These are phyloP conservation scores for Coniochaeta sp. DNA, from an alignment of 2,329 filamentous ascomycete genomes.

Conservation along the genomic window DNA sequence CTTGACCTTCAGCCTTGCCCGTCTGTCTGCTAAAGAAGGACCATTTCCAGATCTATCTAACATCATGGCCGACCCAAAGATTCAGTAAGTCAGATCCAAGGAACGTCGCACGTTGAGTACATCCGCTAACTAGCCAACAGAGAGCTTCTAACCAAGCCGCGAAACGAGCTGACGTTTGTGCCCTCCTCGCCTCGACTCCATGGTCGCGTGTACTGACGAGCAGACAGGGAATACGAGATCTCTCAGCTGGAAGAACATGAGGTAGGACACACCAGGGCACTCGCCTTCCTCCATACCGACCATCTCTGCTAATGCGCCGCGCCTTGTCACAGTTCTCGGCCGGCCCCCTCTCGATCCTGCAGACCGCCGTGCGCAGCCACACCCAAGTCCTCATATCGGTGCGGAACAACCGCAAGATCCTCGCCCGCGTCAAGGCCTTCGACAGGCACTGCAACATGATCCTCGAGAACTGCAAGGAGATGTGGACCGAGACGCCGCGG, in stretches of 20 bases:
- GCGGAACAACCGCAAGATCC: conserved; percentile 96
- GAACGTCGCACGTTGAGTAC: background rate
- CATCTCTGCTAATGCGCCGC: background rate
- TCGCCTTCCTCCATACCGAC: background rate
- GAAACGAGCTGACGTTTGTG: conserved; percentile 83
- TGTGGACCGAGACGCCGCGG: conserved; percentile 95
- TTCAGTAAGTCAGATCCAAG: conserved; percentile 11
- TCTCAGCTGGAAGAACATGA: conserved; percentile 58
- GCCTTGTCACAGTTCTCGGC: background rate
- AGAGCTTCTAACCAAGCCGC: conserved; percentile 83
- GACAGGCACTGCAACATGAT: conserved; percentile 97
- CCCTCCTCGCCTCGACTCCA: conserved; percentile 9
- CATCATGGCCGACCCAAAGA: conserved; percentile 22
- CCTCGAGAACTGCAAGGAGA: conserved; percentile 62
- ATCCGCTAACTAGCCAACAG: conserved; percentile 33
- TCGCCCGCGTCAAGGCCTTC: conserved; percentile 96
- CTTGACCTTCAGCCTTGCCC: background rate
- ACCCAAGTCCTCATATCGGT: conserved; percentile 95
- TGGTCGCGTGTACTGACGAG: conserved; percentile 5
- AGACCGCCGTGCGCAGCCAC: conserved; percentile 91
- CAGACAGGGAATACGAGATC: conserved; percentile 77
- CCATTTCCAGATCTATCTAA: background rate
- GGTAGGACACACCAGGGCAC: conserved; percentile 26
- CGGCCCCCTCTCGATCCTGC: conserved; percentile 84
- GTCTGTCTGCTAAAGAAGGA: background rate